Percentiles rank a stretch among this genome's conserved stretches.
phyloP scores from a whole-genome alignment of 2,329 filamentous ascomycete species.

The Epichloe coenophiala region DNA sequence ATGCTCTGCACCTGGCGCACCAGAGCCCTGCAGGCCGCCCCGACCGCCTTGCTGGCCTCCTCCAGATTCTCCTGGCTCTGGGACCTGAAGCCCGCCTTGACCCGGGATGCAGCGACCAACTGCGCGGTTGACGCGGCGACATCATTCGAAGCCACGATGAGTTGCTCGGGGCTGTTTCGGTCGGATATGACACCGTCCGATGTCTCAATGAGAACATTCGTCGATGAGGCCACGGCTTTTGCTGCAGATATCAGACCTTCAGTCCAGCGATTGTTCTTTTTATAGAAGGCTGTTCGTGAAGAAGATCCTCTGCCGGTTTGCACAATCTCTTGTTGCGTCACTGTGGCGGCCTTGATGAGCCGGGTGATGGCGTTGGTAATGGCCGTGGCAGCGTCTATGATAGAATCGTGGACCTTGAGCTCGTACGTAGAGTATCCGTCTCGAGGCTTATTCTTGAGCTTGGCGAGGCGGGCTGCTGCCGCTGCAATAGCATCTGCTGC shows the following conservation, averaged over 20 bases:
- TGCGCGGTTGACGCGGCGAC: slow-evolving; percentile 94
- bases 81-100: slow-evolving; percentile 97
- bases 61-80: slow-evolving; percentile 90
- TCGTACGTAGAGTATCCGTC: slow-evolving; percentile 95
- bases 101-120: slow-evolving; percentile 84
- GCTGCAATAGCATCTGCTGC: slow-evolving; percentile 92
- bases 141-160: slow-evolving; percentile 95
- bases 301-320: slow-evolving; percentile 79
- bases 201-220: slow-evolving; percentile 94
- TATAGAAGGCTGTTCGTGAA: slow-evolving; percentile 90
- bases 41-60: slow-evolving; percentile 83
- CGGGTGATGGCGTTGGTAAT: slow-evolving; percentile 89
- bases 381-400: slow-evolving; percentile 81
- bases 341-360: slow-evolving; percentile 88
- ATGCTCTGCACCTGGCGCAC: slow-evolving; percentile 91
- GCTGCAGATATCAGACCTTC: slow-evolving; percentile 94
- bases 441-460: slow-evolving; percentile 90
- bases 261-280: slow-evolving; percentile 99
- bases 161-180: slow-evolving; percentile 87
- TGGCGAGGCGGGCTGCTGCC: slow-evolving; percentile 75
- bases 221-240: slow-evolving; percentile 87
- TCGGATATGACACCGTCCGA: slow-evolving; percentile 88
- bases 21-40: slow-evolving; percentile 70
- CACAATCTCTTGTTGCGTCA: slow-evolving; percentile 91
- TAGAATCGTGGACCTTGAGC: slow-evolving; percentile 88